A percentile compares a stretch with the other conserved stretches of the same genome.
Evolutionary conservation across 2,329 filamentous ascomycete species (phyloP).

Genomic region (Sclerotinia subarctica): DNA sequence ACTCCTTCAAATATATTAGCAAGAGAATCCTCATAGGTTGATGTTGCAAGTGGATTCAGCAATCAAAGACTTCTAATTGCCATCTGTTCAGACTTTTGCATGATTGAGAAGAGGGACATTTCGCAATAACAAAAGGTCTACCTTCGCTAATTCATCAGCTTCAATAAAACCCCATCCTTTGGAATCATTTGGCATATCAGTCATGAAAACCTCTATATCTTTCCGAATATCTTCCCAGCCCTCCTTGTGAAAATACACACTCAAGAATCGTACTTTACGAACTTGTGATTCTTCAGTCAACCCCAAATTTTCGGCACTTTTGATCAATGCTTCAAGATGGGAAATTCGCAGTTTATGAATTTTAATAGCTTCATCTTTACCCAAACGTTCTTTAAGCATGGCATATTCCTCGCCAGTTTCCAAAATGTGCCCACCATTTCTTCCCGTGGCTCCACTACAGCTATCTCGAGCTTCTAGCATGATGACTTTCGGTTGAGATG

Average conservation of each 20-base stretch:
- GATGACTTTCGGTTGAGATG: conserved; percentile 52
- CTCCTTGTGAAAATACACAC: conserved; percentile 6
- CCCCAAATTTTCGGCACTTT: not conserved
- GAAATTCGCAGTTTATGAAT: not conserved
- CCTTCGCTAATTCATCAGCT: not conserved
- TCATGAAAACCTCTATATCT: conserved; percentile 5
- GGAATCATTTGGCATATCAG: conserved; percentile 9
- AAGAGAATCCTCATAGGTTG: too few relatives aligned
- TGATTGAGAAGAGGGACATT: not conserved
- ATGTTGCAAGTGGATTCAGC: not conserved
- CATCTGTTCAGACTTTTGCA: too few relatives aligned
- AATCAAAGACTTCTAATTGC: too few relatives aligned
- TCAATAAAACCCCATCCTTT: not conserved
- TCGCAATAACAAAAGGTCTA: not conserved
- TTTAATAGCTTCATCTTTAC: not conserved
- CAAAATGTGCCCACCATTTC: conserved; percentile 48
- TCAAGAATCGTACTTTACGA: conserved; percentile 3
- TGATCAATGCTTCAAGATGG: conserved; percentile 4
- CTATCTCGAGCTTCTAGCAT: conserved; percentile 74
- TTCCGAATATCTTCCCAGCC: not conserved
- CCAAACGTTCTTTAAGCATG: conserved; percentile 3
- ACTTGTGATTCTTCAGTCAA: conserved; percentile 12
- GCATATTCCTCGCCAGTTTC: conserved; percentile 15
- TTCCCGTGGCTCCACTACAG: conserved; percentile 73
- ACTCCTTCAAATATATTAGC: not conserved